A percentile compares a stretch with the other conserved stretches of the same genome.
Evolutionary conservation across 129 eudicot species (phyloP).

Genomic region (Centella asiatica): DNA sequence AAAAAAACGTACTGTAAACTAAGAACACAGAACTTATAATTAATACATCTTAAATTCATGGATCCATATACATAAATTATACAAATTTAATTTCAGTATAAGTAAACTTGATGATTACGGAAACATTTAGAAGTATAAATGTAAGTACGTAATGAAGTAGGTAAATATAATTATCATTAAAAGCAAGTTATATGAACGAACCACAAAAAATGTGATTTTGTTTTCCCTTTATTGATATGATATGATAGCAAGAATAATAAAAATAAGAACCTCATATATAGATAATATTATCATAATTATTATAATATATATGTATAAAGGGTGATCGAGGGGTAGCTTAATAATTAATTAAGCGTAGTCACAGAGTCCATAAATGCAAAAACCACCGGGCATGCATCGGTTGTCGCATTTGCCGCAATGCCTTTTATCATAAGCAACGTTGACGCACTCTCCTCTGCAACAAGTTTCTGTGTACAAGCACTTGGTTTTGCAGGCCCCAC

Average conservation of each 20-base stretch:
- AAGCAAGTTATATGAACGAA: too few species aligned
- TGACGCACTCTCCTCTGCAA: constrained; percentile 54
- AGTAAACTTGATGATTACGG: too few species aligned
- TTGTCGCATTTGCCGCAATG: constrained; percentile 65
- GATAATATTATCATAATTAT: neutral
- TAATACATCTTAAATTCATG: too few species aligned
- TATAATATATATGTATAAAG: neutral
- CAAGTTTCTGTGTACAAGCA: constrained; percentile 43
- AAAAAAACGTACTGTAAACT: too few species aligned
- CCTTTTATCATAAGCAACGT: constrained; percentile 43
- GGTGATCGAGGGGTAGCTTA: neutral
- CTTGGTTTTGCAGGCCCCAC: constrained; percentile 64
- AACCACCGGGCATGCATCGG: constrained; percentile 38
- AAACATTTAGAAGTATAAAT: too few species aligned
- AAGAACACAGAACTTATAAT: too few species aligned
- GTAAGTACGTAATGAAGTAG: too few species aligned
- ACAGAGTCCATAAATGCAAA: constrained; percentile 62
- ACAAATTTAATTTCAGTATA: too few species aligned
- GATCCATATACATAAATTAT: too few species aligned
- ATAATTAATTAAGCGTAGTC: constrained; percentile 48
- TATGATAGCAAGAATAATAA: neutral
- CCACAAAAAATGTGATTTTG: too few species aligned
- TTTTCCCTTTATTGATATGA: neutral
- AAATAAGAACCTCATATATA: neutral
- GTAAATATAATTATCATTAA: too few species aligned